Base-by-base conservation (phyloP, 1,139 yeast genomes). In the Saccharomyces hybrid region DNA sequence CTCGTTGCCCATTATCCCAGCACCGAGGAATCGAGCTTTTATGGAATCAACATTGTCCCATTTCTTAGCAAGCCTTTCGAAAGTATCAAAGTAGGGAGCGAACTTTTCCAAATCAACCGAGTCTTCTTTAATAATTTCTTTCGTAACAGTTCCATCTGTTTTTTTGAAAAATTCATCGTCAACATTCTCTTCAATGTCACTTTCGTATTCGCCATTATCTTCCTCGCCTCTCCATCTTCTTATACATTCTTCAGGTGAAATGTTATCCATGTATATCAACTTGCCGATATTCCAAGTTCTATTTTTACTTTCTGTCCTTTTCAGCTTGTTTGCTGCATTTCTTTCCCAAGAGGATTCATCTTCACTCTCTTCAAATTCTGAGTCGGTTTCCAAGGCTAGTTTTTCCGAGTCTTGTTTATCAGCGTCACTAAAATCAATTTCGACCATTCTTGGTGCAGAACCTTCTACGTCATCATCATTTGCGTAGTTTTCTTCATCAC, bases 201-300 rank as follows among this genome's bases (percentile, higher is more conserved):
- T 75, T 1, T 64, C 73, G 42, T 73, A 76, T 9, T 74, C 77
- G 6, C 66, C 64, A 27, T 71, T 74, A 8, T 70, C 76, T 31
- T 76, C 81, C 57, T 80, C 82, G 31, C 77, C 74, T 60, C 70
- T 82, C 96, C 97, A 91, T 69, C 93, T 80, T 50, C 74, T 76
- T 50, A 91, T 74, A 28, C 82, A 96, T 53, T 88, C 96, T 0
- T 74, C 74, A 0, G 97, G 93, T 7, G 83, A 80, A 47, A 89
- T 74, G 61, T 87, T 86, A 54, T 84, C 82, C 81, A 86, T 77
- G 68, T 93, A 93, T 9, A 93, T 73, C 54, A 93, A 73, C 66
- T 87, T 88, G 64, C 86, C 84, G 57, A 93, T 81, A 68, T 93
- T 88, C 91, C 95, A 88, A 57, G 75, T 71, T 73, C 76, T 81